Evolutionary conservation across 1,284 basidiomycete genomes (phyloP).

Genomic region (Ustilago curta): DNA sequence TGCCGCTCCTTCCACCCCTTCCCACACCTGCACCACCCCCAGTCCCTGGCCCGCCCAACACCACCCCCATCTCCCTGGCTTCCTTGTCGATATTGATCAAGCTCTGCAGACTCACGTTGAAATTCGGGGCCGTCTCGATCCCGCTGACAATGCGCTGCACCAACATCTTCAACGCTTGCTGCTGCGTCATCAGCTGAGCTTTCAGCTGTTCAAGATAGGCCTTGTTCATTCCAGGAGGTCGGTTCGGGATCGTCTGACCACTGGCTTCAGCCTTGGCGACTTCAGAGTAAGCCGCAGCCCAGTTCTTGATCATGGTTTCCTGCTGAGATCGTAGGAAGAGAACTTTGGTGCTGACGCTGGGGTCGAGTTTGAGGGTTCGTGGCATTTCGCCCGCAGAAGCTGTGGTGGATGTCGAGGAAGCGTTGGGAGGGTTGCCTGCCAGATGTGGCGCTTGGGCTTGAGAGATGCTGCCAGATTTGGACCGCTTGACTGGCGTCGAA

Average conservation of each 20-base stretch:
- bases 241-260: constrained; percentile 3
- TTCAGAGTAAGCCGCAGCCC: constrained; percentile 35
- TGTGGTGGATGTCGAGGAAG: constrained; percentile 3
- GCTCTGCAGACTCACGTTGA: constrained; percentile 54
- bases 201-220: constrained; percentile 55
- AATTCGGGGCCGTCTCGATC: constrained; percentile 41
- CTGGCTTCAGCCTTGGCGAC: constrained; percentile 24
- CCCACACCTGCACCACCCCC: constrained; percentile 18
- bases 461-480: constrained; percentile 44
- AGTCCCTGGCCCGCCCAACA: constrained; percentile 52
- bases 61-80: constrained; percentile 56
- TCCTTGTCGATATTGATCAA: constrained; percentile 62
- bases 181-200: constrained; percentile 54
- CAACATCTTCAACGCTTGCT: constrained; percentile 52
- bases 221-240: constrained; percentile 42
- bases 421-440: not conserved
- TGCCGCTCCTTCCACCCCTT: constrained; percentile 34
- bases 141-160: constrained; percentile 47
- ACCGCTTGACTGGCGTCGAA: constrained; percentile 35
- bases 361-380: constrained; percentile 47
- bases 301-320: constrained; percentile 60
- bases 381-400: constrained; percentile 10
- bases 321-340: constrained; percentile 58
- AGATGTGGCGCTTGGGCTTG: constrained; percentile 15
- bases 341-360: constrained; percentile 44